These are phyloP conservation scores for Hericium coralloides DNA, from an alignment of 768 basidiomycete genomes.

Conservation along the genomic window DNA sequence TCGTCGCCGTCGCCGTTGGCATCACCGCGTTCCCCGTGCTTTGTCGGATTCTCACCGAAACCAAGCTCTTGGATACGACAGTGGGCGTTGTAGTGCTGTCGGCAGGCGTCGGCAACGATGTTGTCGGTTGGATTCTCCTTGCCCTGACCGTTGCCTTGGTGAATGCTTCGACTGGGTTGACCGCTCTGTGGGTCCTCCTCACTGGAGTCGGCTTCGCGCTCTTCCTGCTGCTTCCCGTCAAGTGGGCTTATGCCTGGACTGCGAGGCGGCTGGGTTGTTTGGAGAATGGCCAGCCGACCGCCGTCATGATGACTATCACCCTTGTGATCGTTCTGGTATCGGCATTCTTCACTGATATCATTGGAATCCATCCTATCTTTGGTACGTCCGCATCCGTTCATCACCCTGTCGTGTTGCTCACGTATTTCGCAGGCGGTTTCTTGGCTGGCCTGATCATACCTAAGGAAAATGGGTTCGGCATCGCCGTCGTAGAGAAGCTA, in stretches of 20 bases:
- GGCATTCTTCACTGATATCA: slow-evolving; percentile 82
- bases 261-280: slow-evolving; percentile 60
- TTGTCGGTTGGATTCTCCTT: slow-evolving; percentile 74
- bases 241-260: slow-evolving; percentile 58
- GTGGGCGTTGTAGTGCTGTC: slow-evolving; percentile 81
- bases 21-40: slow-evolving; percentile 81
- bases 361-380: slow-evolving; percentile 69
- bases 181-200: slow-evolving; percentile 77
- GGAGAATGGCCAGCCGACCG: slow-evolving; percentile 62
- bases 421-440: slow-evolving; percentile 51
- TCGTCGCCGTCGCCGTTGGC: slow-evolving; percentile 74
- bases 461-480: slow-evolving; percentile 73
- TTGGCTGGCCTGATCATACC: slow-evolving; percentile 77
- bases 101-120: slow-evolving; percentile 64
- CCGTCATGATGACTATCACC: slow-evolving; percentile 71
- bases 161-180: slow-evolving; percentile 64
- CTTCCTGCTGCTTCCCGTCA: slow-evolving; percentile 56
- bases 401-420: background rate
- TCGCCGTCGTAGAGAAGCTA: slow-evolving; percentile 72
- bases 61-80: slow-evolving; percentile 72
- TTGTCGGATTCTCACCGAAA: slow-evolving; percentile 77
- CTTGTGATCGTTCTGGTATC: slow-evolving; percentile 65
- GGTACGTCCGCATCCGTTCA: slow-evolving; percentile 24
- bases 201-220: slow-evolving; percentile 54
- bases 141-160: slow-evolving; percentile 80